Conservation (phyloP, 345 rosid genomes). For the Reutealis trisperma region DNA sequence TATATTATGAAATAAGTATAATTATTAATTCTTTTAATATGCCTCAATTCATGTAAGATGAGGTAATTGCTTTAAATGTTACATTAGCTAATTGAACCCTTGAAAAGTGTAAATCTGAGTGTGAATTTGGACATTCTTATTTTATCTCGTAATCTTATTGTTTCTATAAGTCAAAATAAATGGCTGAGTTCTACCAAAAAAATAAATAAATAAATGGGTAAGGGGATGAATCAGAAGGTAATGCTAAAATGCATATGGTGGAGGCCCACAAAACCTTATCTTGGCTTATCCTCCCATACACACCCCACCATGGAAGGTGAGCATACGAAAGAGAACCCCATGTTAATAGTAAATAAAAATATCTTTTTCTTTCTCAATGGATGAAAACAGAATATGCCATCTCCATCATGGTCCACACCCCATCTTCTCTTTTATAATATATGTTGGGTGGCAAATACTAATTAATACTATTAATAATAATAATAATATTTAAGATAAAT, state of each 20-base stretch:
- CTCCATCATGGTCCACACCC: conserved; percentile 3
- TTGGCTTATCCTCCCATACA: conserved; percentile 38
- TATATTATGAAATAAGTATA: no score
- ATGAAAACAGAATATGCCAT: conserved; percentile 11
- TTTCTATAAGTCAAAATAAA: conserved; percentile 7
- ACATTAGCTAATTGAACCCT: no score
- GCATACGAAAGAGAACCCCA: conserved; percentile 10
- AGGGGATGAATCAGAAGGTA: not conserved
- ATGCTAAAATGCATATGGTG: conserved; percentile 16
- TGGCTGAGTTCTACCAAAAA: no score
- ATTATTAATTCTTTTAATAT: no score
- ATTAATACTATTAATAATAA: no score
- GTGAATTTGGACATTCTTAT: not conserved
- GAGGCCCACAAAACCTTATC: conserved; percentile 51
- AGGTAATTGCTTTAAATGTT: no score
- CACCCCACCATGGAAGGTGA: conserved; percentile 40
- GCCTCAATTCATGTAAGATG: no score
- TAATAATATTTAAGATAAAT: no score
- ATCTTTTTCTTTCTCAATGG: not conserved
- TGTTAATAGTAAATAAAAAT: not conserved
- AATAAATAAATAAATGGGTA: not conserved
- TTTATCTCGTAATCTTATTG: not conserved
- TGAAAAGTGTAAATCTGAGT: no score
- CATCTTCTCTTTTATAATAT: no score
- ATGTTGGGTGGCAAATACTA: no score